A percentile compares a stretch with the other conserved stretches of the same genome.
phyloP scores from a whole-genome alignment of 331 rosid species.

The Quercus phellos region DNA sequence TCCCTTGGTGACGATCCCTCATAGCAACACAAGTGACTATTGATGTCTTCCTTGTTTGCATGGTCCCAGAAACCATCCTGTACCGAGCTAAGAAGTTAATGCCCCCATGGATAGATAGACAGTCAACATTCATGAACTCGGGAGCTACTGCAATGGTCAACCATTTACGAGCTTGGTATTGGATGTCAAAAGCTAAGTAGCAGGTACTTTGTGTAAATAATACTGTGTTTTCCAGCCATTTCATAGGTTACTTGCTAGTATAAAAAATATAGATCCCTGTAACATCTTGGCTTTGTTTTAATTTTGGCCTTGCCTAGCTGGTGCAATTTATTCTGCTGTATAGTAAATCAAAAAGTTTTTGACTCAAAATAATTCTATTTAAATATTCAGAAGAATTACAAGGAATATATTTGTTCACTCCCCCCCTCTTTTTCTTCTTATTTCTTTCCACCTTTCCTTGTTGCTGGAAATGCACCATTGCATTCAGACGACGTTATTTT shows the following conservation, averaged over 20 bases:
- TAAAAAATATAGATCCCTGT: conserved; percentile 39
- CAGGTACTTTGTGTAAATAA: conserved; percentile 62
- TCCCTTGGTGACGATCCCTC: conserved; percentile 46
- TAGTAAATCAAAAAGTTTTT: conserved; percentile 33
- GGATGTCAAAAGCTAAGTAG: conserved; percentile 26
- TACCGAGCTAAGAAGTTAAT: conserved; percentile 13
- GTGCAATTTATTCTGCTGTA: conserved; percentile 47
- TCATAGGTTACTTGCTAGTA: conserved; percentile 28
- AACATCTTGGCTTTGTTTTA: conserved; percentile 18
- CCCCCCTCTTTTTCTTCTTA: not conserved
- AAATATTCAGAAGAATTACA: not conserved
- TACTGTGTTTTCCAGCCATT: conserved; percentile 22
- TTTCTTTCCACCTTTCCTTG: not conserved
- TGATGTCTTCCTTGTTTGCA: conserved; percentile 13
- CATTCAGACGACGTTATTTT: not conserved
- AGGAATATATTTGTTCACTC: not conserved
- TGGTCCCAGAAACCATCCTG: conserved; percentile 26
- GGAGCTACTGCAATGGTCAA: conserved; percentile 24
- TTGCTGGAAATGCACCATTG: not conserved
- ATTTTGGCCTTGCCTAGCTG: conserved; percentile 6
- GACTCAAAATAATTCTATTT: conserved; percentile 21
- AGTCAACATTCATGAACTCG: conserved; percentile 2
- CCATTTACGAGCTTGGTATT: conserved; percentile 29
- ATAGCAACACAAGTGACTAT: conserved; percentile 25
- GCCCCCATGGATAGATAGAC: conserved; percentile 12